phyloP scores from a whole-genome alignment of 371 early-diverging fungal genomes.

The Rhizopus sp. region DNA sequence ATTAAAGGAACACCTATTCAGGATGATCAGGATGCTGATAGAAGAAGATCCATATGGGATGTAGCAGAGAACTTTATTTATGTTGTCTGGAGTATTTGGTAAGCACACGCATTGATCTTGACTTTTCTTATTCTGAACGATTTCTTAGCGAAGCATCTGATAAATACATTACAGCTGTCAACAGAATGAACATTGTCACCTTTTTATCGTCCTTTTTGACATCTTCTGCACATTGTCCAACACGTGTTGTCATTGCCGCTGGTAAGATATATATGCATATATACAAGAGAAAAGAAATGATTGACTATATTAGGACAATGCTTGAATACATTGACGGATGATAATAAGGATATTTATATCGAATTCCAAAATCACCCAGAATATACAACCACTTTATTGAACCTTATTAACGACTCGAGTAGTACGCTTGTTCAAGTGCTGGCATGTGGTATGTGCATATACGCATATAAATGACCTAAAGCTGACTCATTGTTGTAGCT shows the following conservation, averaged over 20 bases:
- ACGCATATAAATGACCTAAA: background rate
- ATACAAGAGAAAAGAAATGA: background rate
- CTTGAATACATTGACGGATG: slow-evolving; percentile 82
- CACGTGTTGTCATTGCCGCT: slow-evolving; percentile 65
- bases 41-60: slow-evolving; percentile 68
- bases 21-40: slow-evolving; percentile 53
- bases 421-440: slow-evolving; percentile 56
- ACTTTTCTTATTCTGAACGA: background rate
- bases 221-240: slow-evolving; percentile 61
- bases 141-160: slow-evolving; percentile 66
- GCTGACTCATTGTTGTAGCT: slow-evolving; percentile 22
- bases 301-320: slow-evolving; percentile 65
- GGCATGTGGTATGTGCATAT: slow-evolving; percentile 51
- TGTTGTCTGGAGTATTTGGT: slow-evolving; percentile 66
- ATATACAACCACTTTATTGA: slow-evolving; percentile 53
- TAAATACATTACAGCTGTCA: slow-evolving; percentile 65
- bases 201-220: slow-evolving; percentile 72
- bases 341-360: slow-evolving; percentile 66
- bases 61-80: slow-evolving; percentile 75
- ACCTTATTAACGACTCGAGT: slow-evolving; percentile 44
- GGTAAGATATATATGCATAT: slow-evolving; percentile 35
- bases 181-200: slow-evolving; percentile 62
- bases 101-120: background rate
- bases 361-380: slow-evolving; percentile 64
- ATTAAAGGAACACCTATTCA: slow-evolving; percentile 47